Evolutionary conservation across 768 basidiomycete genomes (phyloP).

Genomic region (Rhodotorula sphaerocarpa): DNA sequence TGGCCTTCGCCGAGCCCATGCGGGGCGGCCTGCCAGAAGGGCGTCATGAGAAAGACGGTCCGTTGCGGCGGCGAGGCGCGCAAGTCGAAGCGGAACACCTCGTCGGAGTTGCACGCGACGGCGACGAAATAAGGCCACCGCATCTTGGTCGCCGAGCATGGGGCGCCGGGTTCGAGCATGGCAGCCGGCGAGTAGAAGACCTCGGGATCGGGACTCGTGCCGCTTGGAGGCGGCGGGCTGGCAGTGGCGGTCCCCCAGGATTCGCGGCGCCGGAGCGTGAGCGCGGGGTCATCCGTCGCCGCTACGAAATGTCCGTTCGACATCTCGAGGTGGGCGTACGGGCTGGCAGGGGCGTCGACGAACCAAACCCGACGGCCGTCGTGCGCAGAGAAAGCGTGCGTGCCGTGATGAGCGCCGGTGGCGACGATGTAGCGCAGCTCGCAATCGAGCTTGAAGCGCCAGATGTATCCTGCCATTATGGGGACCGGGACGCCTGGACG

Average conservation of each 20-base stretch:
- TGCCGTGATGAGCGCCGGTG: background rate
- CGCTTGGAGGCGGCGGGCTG: background rate
- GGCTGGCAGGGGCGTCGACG: rapidly evolving
- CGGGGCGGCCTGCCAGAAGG: background rate
- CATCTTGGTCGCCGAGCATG: background rate
- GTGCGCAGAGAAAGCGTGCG: background rate
- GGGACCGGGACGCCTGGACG: too few species aligned
- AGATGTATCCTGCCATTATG: background rate
- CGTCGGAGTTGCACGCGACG: background rate
- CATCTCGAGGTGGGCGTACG: conserved; percentile 7
- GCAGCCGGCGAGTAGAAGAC: background rate
- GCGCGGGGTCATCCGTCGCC: too few species aligned
- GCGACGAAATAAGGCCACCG: background rate
- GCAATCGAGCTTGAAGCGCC: conserved; percentile 24
- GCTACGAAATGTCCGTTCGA: background rate
- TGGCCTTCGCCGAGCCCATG: background rate
- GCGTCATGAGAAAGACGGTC: background rate
- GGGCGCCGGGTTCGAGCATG: rapidly evolving
- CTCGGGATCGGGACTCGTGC: background rate
- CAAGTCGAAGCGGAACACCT: background rate
- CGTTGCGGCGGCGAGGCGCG: background rate
- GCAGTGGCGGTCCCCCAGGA: background rate
- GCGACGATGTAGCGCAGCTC: background rate
- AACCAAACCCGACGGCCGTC: conserved; percentile 2
- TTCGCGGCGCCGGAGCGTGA: background rate